Percentiles rank a stretch among this genome's conserved stretches.
These are phyloP conservation scores for Beauveria rudraprayagi DNA, from an alignment of 2,329 filamentous ascomycete genomes.

Conservation along the genomic window DNA sequence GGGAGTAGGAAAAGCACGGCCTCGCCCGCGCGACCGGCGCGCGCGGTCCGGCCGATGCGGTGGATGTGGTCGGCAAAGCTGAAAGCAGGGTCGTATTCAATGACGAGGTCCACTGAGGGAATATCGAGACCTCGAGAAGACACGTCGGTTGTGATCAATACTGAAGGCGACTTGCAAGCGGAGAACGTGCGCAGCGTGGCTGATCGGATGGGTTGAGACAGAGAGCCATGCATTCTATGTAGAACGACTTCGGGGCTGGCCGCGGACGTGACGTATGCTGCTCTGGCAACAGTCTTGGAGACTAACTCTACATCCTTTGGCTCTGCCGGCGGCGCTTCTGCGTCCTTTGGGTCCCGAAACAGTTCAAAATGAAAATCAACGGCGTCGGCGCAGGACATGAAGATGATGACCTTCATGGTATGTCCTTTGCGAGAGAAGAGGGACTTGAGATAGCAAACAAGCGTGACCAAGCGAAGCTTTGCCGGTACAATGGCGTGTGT, in stretches of 20 bases:
- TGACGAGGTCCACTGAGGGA: slow-evolving; percentile 85
- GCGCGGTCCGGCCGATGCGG: slow-evolving; percentile 87
- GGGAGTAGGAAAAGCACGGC: slow-evolving; percentile 86
- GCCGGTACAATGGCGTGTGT: slow-evolving; percentile 80
- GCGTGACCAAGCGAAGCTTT: slow-evolving; percentile 82
- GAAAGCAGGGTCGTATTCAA: slow-evolving; percentile 95
- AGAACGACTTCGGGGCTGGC: slow-evolving; percentile 67
- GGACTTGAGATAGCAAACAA: slow-evolving; percentile 76
- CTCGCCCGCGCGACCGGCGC: slow-evolving; percentile 80
- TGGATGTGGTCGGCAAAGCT: slow-evolving; percentile 90
- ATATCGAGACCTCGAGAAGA: slow-evolving; percentile 92
- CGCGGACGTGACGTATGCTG: slow-evolving; percentile 64
- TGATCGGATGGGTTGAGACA: slow-evolving; percentile 80
- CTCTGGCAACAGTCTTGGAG: slow-evolving; percentile 57
- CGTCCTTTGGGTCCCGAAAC: slow-evolving; percentile 42
- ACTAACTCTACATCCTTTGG: slow-evolving; percentile 29
- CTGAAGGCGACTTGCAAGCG: slow-evolving; percentile 61
- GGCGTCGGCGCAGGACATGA: slow-evolving; percentile 93
- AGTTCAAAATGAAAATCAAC: slow-evolving; percentile 95
- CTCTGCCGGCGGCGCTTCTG: slow-evolving; percentile 19
- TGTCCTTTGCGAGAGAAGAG: slow-evolving; percentile 82
- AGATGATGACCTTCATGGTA: slow-evolving; percentile 94
- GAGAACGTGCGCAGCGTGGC: slow-evolving; percentile 77
- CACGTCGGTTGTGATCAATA: slow-evolving; percentile 91
- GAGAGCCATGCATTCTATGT: slow-evolving; percentile 84